phyloP scores from a whole-genome alignment of 2,329 filamentous ascomycete species.

The Pseudogymnoascus sp. region DNA sequence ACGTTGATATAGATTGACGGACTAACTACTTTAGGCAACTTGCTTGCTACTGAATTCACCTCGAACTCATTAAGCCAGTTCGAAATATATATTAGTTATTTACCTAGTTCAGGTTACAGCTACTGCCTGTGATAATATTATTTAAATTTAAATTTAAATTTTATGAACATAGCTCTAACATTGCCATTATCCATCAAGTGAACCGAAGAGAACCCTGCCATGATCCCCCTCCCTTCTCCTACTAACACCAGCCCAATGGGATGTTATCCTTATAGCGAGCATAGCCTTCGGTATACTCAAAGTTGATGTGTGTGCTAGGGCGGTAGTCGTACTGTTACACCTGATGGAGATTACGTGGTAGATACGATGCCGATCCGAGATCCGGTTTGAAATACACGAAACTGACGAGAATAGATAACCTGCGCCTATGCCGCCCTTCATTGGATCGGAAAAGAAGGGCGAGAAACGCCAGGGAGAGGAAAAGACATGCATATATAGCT shows the following conservation, averaged over 20 bases:
- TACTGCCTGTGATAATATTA: no score
- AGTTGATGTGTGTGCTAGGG: neutral
- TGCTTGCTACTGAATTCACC: neutral
- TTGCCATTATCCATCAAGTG: neutral
- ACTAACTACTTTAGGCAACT: neutral
- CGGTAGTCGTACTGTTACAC: neutral
- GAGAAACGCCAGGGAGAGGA: no score
- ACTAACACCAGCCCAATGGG: neutral
- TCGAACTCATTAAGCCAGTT: neutral
- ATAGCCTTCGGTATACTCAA: neutral
- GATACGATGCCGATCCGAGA: no score
- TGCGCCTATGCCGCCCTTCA: no score
- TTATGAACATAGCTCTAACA: neutral
- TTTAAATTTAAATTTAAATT: neutral
- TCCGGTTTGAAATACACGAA: no score
- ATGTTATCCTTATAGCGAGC: neutral
- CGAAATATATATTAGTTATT: neutral
- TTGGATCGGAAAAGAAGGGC: no score
- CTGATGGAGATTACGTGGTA: neutral
- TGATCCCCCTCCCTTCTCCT: neutral
- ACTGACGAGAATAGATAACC: no score
- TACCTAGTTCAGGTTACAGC: neutral
- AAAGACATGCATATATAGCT: no score
- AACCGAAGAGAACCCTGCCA: neutral
- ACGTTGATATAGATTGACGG: neutral